Evolutionary conservation across 495 filamentous ascomycete genomes (phyloP).

Genomic region (Polyplosphaeria fusca): DNA sequence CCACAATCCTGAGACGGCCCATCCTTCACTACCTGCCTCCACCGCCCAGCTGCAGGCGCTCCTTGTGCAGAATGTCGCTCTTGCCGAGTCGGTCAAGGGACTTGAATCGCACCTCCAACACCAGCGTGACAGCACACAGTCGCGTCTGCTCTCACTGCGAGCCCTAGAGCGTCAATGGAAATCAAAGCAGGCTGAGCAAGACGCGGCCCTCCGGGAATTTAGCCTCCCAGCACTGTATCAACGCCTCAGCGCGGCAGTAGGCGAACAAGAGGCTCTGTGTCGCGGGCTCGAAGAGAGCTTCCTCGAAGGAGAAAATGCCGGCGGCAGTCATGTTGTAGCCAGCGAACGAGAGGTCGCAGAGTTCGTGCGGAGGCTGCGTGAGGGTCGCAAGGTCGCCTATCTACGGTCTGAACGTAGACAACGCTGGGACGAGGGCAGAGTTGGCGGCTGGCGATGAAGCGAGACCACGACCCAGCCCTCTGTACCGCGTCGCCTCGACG

Average conservation of each 20-base stretch:
- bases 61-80: constrained; percentile 65
- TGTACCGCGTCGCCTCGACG: neutral
- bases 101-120: constrained; percentile 59
- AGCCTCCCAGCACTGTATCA: constrained; percentile 80
- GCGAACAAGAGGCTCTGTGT: constrained; percentile 81
- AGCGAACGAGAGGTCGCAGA: constrained; percentile 77
- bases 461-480: neutral
- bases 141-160: constrained; percentile 75
- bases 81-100: constrained; percentile 56
- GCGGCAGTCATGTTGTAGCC: constrained; percentile 49
- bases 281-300: constrained; percentile 86
- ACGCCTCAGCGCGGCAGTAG: constrained; percentile 65
- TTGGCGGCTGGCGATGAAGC: constrained; percentile 82
- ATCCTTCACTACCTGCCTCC: constrained; percentile 57
- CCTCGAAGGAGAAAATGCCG: constrained; percentile 58
- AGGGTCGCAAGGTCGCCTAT: constrained; percentile 69
- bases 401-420: constrained; percentile 77
- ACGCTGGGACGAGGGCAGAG: constrained; percentile 90
- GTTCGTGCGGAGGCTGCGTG: constrained; percentile 76
- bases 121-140: constrained; percentile 66
- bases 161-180: constrained; percentile 90
- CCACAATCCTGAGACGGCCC: constrained; percentile 59
- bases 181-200: constrained; percentile 82
- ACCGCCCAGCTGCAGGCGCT: constrained; percentile 57
- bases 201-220: constrained; percentile 77